Evolutionary conservation across 495 filamentous ascomycete genomes (phyloP), one percentile per base, ranked within the genome.

Genomic region (Filosporella fistucella): DNA sequence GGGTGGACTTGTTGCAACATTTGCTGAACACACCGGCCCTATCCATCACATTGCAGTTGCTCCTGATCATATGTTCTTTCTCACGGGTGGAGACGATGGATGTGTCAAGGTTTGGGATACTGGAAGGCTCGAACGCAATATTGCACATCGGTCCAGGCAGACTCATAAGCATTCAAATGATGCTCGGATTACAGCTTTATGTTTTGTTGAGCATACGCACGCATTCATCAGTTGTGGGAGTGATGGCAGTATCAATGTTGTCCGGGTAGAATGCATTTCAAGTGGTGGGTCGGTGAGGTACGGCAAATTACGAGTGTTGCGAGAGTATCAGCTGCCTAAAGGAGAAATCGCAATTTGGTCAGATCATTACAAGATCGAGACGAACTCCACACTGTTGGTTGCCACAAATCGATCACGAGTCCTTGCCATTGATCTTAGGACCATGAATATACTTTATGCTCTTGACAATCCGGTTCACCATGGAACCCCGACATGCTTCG

Each of bases 61-160:
- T 2, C 88, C 94, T 7, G 94, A 97, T 63, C 94, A 99, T 63
- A 69, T 78, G 3, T 99, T 99, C 69, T 99, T 99, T 64, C 75
- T 93, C 22, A 97, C 91, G 0, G 93, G 77, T 4, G 90, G 91
- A 11, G 90, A 97, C 63, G 94, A 99, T 66, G 86, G 91, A 9
- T 84, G 77, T 13, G 88, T 96, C 32, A 94, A 88, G 57, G 75
- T 99, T 8, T 99, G 94, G 94, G 94, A 99, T 63, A 85, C 88
- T 10, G 78, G 79, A 18, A 77, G 94, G 26, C 70, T 99, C 4
- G 94, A 99, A 62, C 82, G 86, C 30, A 97, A 95, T 60, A 71
- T 96, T 33, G 82, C 85, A 0, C 85, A 95, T 58, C 78, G 89
- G 33, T 86, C 90, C 11, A 76, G 94, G n/a, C 88, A 93, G 57